phyloP scores from a whole-genome alignment of 164 flowering plant genomes.

The Dillenia suffruticosa region DNA sequence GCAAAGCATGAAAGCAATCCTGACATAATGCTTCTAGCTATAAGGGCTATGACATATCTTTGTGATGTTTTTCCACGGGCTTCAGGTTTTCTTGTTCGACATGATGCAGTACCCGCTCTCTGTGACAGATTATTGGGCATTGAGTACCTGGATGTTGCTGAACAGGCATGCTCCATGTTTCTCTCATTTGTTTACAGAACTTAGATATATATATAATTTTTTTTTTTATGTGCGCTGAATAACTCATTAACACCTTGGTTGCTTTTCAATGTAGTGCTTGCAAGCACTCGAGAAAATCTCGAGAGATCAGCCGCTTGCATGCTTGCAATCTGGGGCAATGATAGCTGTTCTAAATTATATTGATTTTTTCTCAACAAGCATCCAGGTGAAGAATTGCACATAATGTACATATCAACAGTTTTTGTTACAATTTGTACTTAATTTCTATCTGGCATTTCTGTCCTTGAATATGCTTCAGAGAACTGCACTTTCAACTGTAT shows the following conservation, averaged over 20 bases:
- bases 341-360: slow-evolving; percentile 75
- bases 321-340: slow-evolving; percentile 81
- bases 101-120: slow-evolving; percentile 67
- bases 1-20: slow-evolving; percentile 56
- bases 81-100: slow-evolving; percentile 42
- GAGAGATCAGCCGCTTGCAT: slow-evolving; percentile 63
- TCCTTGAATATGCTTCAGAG: slow-evolving; percentile 40
- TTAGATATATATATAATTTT: not conserved
- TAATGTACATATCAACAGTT: not conserved
- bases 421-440: not conserved
- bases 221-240: not conserved
- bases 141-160: slow-evolving; percentile 92
- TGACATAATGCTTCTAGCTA: slow-evolving; percentile 66
- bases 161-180: slow-evolving; percentile 52
- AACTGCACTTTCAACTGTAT: slow-evolving; percentile 70
- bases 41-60: slow-evolving; percentile 78
- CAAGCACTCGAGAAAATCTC: slow-evolving; percentile 93
- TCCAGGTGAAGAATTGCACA: slow-evolving; percentile 48
- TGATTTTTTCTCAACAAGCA: slow-evolving; percentile 79
- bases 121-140: slow-evolving; percentile 61
- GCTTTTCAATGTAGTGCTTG: slow-evolving; percentile 54
- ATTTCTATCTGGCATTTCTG: not conserved
- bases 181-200: not conserved
- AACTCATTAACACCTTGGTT: not conserved
- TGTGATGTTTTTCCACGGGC: slow-evolving; percentile 71